Conservation (phyloP, 75 land plant genomes). For the Cupressus sempervirens region DNA sequence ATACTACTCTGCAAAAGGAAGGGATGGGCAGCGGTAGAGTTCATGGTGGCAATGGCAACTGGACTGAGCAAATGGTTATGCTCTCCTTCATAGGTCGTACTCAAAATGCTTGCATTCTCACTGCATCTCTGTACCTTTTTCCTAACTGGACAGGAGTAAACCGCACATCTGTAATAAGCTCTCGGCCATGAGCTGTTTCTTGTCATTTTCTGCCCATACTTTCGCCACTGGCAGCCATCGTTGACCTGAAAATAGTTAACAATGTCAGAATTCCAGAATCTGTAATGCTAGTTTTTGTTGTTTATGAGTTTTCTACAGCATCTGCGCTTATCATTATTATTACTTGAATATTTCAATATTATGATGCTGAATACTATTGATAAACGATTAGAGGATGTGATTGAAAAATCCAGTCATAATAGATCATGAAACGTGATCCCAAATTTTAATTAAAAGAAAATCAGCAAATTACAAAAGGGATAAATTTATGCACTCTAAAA, state of each 20-base stretch:
- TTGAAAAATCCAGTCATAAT: no score
- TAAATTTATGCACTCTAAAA: no score
- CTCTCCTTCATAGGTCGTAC: neutral
- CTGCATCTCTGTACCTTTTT: slow-evolving; percentile 10
- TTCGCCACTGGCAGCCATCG: slow-evolving; percentile 27
- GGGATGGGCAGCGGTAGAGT: neutral
- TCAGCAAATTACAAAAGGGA: no score
- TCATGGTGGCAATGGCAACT: neutral
- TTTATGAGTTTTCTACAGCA: no score
- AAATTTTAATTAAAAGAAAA: no score
- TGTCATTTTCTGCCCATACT: slow-evolving; percentile 29
- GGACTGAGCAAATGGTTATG: slow-evolving; percentile 2
- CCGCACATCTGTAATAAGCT: slow-evolving; percentile 21
- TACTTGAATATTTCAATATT: no score
- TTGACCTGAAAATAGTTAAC: neutral
- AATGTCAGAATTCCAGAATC: no score
- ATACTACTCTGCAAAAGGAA: neutral
- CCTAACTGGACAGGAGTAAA: slow-evolving; percentile 20
- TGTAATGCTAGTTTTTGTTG: no score
- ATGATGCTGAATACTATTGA: no score
- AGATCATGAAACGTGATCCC: no score
- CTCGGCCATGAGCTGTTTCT: slow-evolving; percentile 15
- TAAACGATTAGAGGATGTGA: no score
- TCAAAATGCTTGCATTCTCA: neutral
- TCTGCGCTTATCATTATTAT: no score